Evolutionary conservation across 306 rosid species (phyloP).

Genomic region (Albizia julibrissin): DNA sequence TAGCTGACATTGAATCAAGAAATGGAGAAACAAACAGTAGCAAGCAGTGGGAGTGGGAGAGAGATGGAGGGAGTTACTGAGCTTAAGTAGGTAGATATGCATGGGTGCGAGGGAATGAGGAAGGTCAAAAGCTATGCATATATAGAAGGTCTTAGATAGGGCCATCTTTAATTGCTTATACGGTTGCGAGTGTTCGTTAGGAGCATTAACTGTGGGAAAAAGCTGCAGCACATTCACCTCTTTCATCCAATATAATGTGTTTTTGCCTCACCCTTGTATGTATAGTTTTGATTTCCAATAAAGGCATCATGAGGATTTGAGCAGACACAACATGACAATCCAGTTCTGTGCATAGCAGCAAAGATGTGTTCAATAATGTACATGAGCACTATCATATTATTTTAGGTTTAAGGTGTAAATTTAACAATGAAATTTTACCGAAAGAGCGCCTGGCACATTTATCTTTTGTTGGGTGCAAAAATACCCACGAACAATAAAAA

Average conservation of each 20-base stretch:
- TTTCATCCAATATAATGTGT: not conserved
- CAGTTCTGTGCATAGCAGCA: not conserved
- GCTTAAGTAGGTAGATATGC: not conserved
- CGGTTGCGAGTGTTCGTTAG: constrained; percentile 56
- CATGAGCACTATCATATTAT: not conserved
- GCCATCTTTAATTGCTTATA: constrained; percentile 21
- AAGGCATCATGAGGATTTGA: not conserved
- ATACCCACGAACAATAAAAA: too few relatives aligned
- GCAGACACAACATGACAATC: not conserved
- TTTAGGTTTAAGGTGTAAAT: too few relatives aligned
- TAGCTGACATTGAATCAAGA: constrained; percentile 9
- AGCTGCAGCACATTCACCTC: not conserved
- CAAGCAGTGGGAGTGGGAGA: not conserved
- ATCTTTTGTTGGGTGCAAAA: too few relatives aligned
- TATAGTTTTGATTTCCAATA: not conserved
- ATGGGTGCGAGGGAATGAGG: constrained; percentile 27
- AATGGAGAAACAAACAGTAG: not conserved
- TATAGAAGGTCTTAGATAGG: constrained; percentile 27
- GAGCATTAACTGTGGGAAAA: constrained; percentile 46
- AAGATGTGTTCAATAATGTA: constrained; percentile 3
- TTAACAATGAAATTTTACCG: too few relatives aligned
- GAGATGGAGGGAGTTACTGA: not conserved
- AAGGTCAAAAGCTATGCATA: constrained; percentile 25
- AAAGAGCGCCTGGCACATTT: too few relatives aligned
- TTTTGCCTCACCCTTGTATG: not conserved